Percentiles rank a stretch among this genome's conserved stretches.
Evolutionary conservation across 2,329 filamentous ascomycete genomes (phyloP).

Genomic region (Monascus ruber): DNA sequence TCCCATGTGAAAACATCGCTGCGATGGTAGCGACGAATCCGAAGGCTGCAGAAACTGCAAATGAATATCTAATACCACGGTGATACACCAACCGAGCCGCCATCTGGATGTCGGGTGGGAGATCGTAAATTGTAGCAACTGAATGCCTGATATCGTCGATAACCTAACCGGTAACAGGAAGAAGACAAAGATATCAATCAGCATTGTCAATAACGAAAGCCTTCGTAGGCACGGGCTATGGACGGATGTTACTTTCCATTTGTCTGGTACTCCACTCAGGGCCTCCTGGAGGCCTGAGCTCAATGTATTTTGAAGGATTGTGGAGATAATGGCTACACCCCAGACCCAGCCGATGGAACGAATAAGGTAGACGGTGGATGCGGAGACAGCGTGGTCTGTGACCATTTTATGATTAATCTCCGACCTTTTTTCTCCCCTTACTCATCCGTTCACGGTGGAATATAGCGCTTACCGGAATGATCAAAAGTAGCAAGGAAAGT

Average conservation of each 20-base stretch:
- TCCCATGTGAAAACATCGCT: conserved; percentile 35
- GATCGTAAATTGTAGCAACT: conserved; percentile 42
- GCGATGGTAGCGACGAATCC: conserved; percentile 40
- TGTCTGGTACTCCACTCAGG: conserved; percentile 45
- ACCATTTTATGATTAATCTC: not conserved
- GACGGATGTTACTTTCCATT: conserved; percentile 42
- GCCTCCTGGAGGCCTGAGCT: conserved; percentile 42
- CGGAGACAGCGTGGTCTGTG: conserved; percentile 50
- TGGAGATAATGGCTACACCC: conserved; percentile 52
- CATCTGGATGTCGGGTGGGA: conserved; percentile 47
- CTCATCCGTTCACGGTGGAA: not conserved
- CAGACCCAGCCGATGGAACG: conserved; percentile 53
- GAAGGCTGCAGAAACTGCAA: conserved; percentile 43
- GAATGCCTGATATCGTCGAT: conserved; percentile 53
- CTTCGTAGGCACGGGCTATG: conserved; percentile 2
- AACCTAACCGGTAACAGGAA: conserved; percentile 30
- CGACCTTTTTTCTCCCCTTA: not conserved
- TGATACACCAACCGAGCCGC: conserved; percentile 50
- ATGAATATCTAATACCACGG: conserved; percentile 45
- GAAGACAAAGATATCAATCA: conserved; percentile 14
- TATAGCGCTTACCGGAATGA: conserved; percentile 40
- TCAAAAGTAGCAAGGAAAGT: conserved; percentile 53
- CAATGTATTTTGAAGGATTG: conserved; percentile 52
- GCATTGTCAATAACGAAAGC: conserved; percentile 3
- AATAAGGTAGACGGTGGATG: conserved; percentile 53